A percentile compares a stretch with the other conserved stretches of the same genome.
Conservation (phyloP, 306 rosid species). For the Rubus parviflorus region DNA sequence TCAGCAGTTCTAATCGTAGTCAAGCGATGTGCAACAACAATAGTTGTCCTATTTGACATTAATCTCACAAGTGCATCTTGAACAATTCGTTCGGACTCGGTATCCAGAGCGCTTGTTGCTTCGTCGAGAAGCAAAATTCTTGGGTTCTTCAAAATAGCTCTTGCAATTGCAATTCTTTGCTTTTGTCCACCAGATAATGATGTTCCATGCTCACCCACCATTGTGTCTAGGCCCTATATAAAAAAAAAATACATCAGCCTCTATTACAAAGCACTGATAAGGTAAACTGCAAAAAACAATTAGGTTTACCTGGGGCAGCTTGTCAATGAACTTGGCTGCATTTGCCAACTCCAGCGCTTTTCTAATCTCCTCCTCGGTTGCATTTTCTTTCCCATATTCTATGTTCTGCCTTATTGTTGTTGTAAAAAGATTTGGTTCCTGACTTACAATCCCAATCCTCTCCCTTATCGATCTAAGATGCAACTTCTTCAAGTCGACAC, state of each 20-base stretch:
- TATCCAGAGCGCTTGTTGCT: slow-evolving; percentile 90
- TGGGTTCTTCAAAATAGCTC: slow-evolving; percentile 91
- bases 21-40: slow-evolving; percentile 91
- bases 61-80: slow-evolving; percentile 74
- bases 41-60: slow-evolving; percentile 70
- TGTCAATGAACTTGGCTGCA: slow-evolving; percentile 83
- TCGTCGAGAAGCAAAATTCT: slow-evolving; percentile 87
- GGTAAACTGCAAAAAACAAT: neutral
- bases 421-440: slow-evolving; percentile 74
- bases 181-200: slow-evolving; percentile 96
- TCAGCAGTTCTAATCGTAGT: slow-evolving; percentile 82
- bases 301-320: slow-evolving; percentile 55
- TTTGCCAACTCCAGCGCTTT: slow-evolving; percentile 68
- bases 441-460: slow-evolving; percentile 84
- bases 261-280: neutral
- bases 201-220: slow-evolving; percentile 88
- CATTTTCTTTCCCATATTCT: slow-evolving; percentile 77
- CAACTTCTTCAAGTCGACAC: too few species aligned
- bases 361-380: slow-evolving; percentile 65
- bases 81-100: slow-evolving; percentile 89
- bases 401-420: slow-evolving; percentile 68
- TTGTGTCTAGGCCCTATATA: slow-evolving; percentile 77
- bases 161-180: slow-evolving; percentile 94
- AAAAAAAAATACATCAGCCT: neutral
- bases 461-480: slow-evolving; percentile 50